Percentiles rank a stretch among this genome's conserved stretches.
phyloP scores from a whole-genome alignment of 129 eudicot species.

The Pulicaria dysenterica region DNA sequence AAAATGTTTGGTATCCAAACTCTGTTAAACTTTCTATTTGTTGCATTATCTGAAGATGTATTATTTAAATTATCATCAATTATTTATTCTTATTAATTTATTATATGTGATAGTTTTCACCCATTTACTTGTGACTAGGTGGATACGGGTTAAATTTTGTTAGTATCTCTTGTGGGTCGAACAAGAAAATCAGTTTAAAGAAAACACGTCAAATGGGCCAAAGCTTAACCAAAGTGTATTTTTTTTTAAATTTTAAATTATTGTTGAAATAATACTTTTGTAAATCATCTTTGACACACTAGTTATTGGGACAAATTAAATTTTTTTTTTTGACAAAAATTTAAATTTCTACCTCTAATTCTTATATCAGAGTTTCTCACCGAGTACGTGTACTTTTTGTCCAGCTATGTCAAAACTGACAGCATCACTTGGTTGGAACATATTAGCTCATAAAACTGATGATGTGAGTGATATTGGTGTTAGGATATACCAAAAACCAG shows the following conservation, averaged over 20 bases:
- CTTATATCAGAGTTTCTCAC: constrained; percentile 1
- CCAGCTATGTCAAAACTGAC: constrained; percentile 79
- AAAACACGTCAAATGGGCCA: not conserved
- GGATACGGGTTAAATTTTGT: not conserved
- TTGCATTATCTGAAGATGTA: not conserved
- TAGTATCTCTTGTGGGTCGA: not conserved
- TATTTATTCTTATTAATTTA: not conserved
- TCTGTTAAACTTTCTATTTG: constrained; percentile 1
- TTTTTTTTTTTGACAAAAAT: too few species aligned
- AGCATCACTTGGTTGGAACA: constrained; percentile 90
- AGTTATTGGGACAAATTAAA: not conserved
- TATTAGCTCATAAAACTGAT: constrained; percentile 90
- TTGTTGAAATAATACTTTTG: not conserved
- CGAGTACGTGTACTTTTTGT: constrained; percentile 7
- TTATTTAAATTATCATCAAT: not conserved
- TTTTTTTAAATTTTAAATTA: not conserved
- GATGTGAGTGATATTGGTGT: constrained; percentile 81
- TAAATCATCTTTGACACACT: not conserved
- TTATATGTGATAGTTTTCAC: not conserved
- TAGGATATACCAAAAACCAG: constrained; percentile 91
- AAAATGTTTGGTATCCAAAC: not conserved
- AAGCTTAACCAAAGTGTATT: not conserved
- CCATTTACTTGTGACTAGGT: not conserved
- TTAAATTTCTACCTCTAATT: too few species aligned
- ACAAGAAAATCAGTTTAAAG: not conserved